Evolutionary conservation across 202 grass and related monocot genomes (phyloP), one percentile per base, ranked within the genome.

Genomic region (Schoenoplectus triqueter): DNA sequence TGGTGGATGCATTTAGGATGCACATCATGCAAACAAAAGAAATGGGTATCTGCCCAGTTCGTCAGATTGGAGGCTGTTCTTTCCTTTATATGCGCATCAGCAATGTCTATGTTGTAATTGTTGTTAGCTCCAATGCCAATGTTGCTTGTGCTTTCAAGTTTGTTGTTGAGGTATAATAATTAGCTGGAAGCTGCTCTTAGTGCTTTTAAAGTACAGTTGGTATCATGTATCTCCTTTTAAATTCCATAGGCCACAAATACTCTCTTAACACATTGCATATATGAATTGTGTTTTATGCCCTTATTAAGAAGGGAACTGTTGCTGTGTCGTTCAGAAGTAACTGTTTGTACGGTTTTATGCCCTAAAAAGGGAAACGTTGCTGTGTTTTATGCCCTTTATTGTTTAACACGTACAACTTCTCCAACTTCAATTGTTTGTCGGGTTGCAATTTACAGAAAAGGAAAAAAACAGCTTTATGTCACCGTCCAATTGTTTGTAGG

Each of bases 1-100:
- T 96, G 96, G 96, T 99, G 90, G 96, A 99, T 89, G 96, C 96
- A 60, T 99, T 99, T 84, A 92, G 96, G 81, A 99, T 88, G 82
- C 96, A 99, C 92, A 96, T 99, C 71, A 99, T 99, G 96, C 96
- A 99, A 82, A 99, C 96, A 81, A 99, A 99, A 84, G 96, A 99
- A 85, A 88, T 99, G 67, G 96, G 96, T 18, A 95, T 90, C 65
- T 99, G 96, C 45, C 96, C 96, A 78, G 91, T 99, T 86, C 93
- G 96, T 20, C 96, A 96, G 85, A 99, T 99, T 84, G 96, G 96
- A 88, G 91, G 96, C 42, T 99, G 91, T 71, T 94, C 96, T 22
- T 96, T 99, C 83, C 93, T 99, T 75, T 96, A 99, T 82, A 99
- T 99, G 96, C 90, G 96, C 86, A 99, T 99, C 60, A 99, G 96